phyloP scores from a whole-genome alignment of 2,329 filamentous ascomycete species.

The Simplicillium aogashimaense region DNA sequence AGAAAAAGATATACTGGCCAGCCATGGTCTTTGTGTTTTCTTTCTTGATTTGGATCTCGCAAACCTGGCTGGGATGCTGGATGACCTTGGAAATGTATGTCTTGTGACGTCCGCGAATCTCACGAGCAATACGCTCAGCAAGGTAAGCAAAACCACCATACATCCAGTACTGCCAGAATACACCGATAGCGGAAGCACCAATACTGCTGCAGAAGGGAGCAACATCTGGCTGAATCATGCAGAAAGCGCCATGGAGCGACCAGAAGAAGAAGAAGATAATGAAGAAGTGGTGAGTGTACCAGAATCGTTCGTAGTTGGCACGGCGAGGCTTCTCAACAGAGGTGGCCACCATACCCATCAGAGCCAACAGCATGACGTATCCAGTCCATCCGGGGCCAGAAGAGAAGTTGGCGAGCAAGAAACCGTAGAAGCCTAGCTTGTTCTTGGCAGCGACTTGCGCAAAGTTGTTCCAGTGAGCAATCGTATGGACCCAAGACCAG shows the following conservation, averaged over 20 bases:
- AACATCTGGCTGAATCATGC: slow-evolving; percentile 80
- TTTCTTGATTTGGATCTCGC: slow-evolving; percentile 89
- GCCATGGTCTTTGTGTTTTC: slow-evolving; percentile 72
- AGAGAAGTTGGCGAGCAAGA: slow-evolving; percentile 64
- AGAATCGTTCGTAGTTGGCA: slow-evolving; percentile 81
- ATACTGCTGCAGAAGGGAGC: slow-evolving; percentile 68
- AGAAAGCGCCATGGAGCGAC: slow-evolving; percentile 82
- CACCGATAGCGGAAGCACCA: slow-evolving; percentile 55
- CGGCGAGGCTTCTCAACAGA: slow-evolving; percentile 69
- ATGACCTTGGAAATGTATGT: slow-evolving; percentile 84
- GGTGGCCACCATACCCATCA: slow-evolving; percentile 71
- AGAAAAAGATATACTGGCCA: slow-evolving; percentile 83
- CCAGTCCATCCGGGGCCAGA: slow-evolving; percentile 80
- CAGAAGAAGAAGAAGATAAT: slow-evolving; percentile 85
- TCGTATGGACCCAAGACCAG: slow-evolving; percentile 78
- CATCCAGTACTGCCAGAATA: slow-evolving; percentile 89
- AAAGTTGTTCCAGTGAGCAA: slow-evolving; percentile 83
- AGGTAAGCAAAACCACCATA: slow-evolving; percentile 75
- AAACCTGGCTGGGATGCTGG: slow-evolving; percentile 80
- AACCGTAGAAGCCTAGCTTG: slow-evolving; percentile 69
- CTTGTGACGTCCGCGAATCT: slow-evolving; percentile 71
- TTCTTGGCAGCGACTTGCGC: slow-evolving; percentile 66
- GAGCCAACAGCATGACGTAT: slow-evolving; percentile 69
- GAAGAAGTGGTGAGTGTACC: slow-evolving; percentile 85
- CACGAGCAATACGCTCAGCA: slow-evolving; percentile 67